Percentiles rank a stretch among this genome's conserved stretches.
Evolutionary conservation across 2,329 filamentous ascomycete species (phyloP).

Genomic region (Penicillium sp.): DNA sequence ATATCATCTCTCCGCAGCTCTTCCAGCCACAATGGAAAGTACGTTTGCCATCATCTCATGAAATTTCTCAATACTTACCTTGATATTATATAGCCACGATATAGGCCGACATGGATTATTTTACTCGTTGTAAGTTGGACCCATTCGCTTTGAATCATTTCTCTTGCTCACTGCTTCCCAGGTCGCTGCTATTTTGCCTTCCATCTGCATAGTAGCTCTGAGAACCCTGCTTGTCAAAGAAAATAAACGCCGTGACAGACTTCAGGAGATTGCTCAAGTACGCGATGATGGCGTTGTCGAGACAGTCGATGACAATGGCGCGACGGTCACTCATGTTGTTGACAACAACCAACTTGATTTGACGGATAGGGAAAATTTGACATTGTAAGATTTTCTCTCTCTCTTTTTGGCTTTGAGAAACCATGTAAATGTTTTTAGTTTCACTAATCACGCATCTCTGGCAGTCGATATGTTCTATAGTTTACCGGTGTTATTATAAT

Average conservation of each 20-base stretch:
- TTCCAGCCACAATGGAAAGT: conserved; percentile 35
- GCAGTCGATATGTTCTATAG: conserved; percentile 9
- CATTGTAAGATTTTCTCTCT: conserved; percentile 17
- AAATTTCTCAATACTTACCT: not conserved
- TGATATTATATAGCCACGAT: conserved; percentile 14
- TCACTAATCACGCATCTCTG: not conserved
- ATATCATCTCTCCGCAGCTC: conserved; percentile 42
- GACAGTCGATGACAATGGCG: conserved; percentile 19
- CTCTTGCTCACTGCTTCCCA: conserved; percentile 22
- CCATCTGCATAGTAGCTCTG: conserved; percentile 38
- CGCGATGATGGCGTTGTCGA: conserved; percentile 25
- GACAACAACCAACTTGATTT: conserved; percentile 35
- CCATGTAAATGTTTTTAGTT: not conserved
- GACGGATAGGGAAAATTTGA: conserved; percentile 34
- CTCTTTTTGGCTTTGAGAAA: not conserved
- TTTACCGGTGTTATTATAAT: too few relatives aligned
- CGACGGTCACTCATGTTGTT: conserved; percentile 26
- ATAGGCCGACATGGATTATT: conserved; percentile 23
- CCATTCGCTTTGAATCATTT: conserved; percentile 19
- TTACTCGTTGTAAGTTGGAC: conserved; percentile 29
- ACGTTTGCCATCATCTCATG: not conserved
- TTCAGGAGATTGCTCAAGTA: conserved; percentile 19
- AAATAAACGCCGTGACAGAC: conserved; percentile 37
- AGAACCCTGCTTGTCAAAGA: conserved; percentile 38
- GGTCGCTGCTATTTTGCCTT: conserved; percentile 38